Conservation (phyloP, 2,329 filamentous ascomycete species). For the Blastomyces percursus region DNA sequence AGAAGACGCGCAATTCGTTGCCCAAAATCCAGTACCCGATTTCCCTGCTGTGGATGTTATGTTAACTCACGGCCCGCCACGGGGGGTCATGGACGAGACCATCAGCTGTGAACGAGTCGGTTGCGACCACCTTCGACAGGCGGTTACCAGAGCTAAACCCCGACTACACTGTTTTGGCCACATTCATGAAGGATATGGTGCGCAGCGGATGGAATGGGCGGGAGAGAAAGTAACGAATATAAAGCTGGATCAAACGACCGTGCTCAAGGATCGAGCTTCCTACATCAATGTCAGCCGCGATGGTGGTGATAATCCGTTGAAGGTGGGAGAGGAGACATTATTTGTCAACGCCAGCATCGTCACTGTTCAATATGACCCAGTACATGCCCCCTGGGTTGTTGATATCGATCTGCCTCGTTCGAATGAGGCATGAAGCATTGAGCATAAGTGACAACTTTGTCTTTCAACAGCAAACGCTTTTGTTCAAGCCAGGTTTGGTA, state of each 20-base stretch:
- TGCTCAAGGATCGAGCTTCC: constrained; percentile 24
- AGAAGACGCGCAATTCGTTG: constrained; percentile 16
- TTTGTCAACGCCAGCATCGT: constrained; percentile 51
- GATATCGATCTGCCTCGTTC: constrained; percentile 40
- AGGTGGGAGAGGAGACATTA: constrained; percentile 42
- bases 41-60: constrained; percentile 43
- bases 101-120: constrained; percentile 34
- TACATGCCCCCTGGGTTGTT: constrained; percentile 46
- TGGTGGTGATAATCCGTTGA: constrained; percentile 23
- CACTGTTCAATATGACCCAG: constrained; percentile 38
- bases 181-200: constrained; percentile 48
- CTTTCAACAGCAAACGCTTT: neutral
- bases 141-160: constrained; percentile 42
- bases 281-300: constrained; percentile 26
- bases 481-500: neutral
- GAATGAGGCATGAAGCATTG: neutral
- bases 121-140: constrained; percentile 44
- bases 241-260: constrained; percentile 19
- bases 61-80: constrained; percentile 52
- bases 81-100: constrained; percentile 38
- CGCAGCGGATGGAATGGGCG: constrained; percentile 25
- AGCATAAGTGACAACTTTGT: neutral
- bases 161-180: constrained; percentile 52
- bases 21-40: constrained; percentile 33
- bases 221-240: constrained; percentile 14